Evolutionary conservation across 176 grass and related monocot species (phyloP), one percentile per base, ranked within the genome.

Genomic region (Ananas comosus): DNA sequence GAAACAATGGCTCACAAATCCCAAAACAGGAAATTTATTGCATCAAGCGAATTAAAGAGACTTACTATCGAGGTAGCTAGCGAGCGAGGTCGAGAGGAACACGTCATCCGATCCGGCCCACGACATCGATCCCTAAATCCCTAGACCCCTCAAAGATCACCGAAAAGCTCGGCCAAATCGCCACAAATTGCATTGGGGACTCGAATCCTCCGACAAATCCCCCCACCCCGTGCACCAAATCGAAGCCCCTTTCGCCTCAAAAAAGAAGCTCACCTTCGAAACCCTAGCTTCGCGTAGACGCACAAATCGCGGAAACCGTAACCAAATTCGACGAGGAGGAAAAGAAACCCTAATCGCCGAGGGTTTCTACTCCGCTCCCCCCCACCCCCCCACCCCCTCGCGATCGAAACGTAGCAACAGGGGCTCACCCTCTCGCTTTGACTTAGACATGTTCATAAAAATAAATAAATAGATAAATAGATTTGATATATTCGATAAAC

Each of bases 51-150:
- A 61, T 61, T 56, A 16, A 61, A 18, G 17, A 58, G 59, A 49
- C 75, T 77, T 47, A 77, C 75, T 77, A 42, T 77, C 75, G 48
- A 77, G 75, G 27, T 77, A 77, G 13, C 66, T 77, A 12, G 75
- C 75, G 14, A 77, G 75, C 10, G 75, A 77, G 13, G 75, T 77
- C 28, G 75, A 77, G 6, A 77, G 66, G 48, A 77, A 77, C 10
- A 77, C 63, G 58, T 77, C 75, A 59, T 77, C 75, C 13, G 75
- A 53, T 61, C 75, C 66, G 11, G 66, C 66, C 75, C 75, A 77
- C 75, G 75, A 77, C 75, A 77, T 77, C 67, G 75, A 67, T 6
- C 33, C 66, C 53, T 21, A 77, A 69, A 28, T 53, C 19, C 27
- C 63, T 59, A 17, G 28, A 54, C 52, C 66, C 17, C 16, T 48